Base-by-base conservation (phyloP, 1,284 basidiomycete genomes). In the Xerocomus subilludens region DNA sequence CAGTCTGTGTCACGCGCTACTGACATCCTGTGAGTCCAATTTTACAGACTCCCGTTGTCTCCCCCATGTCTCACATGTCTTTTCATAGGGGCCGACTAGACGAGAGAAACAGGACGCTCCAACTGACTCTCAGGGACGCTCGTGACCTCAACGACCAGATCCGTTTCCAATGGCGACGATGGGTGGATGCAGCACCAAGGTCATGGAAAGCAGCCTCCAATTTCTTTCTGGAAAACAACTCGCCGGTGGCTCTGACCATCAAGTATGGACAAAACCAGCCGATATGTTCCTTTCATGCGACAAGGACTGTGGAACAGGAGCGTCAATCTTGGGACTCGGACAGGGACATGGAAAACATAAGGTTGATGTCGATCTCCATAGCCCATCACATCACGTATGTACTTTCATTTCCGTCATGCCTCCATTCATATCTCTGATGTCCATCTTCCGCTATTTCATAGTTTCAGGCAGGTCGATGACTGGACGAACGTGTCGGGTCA, bases 251-350 rank as follows among this genome's bases (percentile, higher is more conserved):
- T 1, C n/a, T 77, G 33, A 74, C 70, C 0, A 21, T 76, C 2
- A n/a, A 49, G 0, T 76, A 74, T 9, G 75, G 71, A n/a, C 75
- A 76, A 14, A 76, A 76, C 6, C 72, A 76, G 9, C 67, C 67
- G 0, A 18, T 75, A 2, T 75, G 62, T 10, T 8, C 9, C 5
- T 62, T 35, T 21, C 66, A 55, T 2, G 14, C 35, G 27, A 3
- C n/a, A 20, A 42, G 4, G 14, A 25, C 2, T 27, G 16, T 55
- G 3, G 25, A 45, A 2, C 32, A 42, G 4, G 62, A 74, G 11
- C 8, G 9, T 1, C 1, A 18, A 5, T 10, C 56, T 7, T 74
- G 73, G 73, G 25, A 74, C 45, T 60, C 6, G 4, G 73, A 74
- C 18, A 35, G 56, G 2, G 51, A 74, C 25, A 21, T 69, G 8